These are phyloP conservation scores for Saccharomycopsis schoenii DNA, from an alignment of 805 yeast species.

Conservation along the genomic window DNA sequence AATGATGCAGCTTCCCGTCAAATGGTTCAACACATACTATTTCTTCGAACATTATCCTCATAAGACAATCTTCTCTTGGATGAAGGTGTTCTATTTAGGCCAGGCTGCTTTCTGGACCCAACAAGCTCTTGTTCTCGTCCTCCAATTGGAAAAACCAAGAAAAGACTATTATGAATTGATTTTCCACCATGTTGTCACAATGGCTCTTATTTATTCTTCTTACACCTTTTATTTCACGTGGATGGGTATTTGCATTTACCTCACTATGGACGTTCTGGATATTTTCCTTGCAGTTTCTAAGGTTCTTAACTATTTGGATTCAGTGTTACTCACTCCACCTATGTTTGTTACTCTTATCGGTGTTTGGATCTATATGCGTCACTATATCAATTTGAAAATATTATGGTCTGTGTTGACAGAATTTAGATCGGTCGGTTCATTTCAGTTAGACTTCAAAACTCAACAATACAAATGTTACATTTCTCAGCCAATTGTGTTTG, in stretches of 20 bases:
- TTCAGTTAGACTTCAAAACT: conserved; percentile 68
- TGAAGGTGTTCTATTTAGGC: conserved; percentile 75
- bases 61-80: conserved; percentile 51
- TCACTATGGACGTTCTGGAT: conserved; percentile 95
- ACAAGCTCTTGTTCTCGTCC: conserved; percentile 72
- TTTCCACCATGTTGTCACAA: conserved; percentile 87
- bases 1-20: conserved; percentile 73
- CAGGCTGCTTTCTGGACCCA: conserved; percentile 99
- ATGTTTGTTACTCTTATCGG: conserved; percentile 58
- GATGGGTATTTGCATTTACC: conserved; percentile 84
- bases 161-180: conserved; percentile 88
- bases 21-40: conserved; percentile 81
- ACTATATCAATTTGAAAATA: conserved; percentile 69
- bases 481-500: conserved; percentile 82
- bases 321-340: conserved; percentile 43
- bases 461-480: conserved; percentile 97
- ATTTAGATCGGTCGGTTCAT: conserved; percentile 78
- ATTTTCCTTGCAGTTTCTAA: conserved; percentile 78
- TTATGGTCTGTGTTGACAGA: conserved; percentile 81
- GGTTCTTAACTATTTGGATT: conserved; percentile 76
- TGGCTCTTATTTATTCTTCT: conserved; percentile 75
- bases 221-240: conserved; percentile 93
- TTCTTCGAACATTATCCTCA: conserved; percentile 84
- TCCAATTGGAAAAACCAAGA: conserved; percentile 90
- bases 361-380: conserved; percentile 85